Evolutionary conservation across 2,329 filamentous ascomycete species (phyloP), one percentile per base, ranked within the genome.

Genomic region (Aspergillus intermedius): DNA sequence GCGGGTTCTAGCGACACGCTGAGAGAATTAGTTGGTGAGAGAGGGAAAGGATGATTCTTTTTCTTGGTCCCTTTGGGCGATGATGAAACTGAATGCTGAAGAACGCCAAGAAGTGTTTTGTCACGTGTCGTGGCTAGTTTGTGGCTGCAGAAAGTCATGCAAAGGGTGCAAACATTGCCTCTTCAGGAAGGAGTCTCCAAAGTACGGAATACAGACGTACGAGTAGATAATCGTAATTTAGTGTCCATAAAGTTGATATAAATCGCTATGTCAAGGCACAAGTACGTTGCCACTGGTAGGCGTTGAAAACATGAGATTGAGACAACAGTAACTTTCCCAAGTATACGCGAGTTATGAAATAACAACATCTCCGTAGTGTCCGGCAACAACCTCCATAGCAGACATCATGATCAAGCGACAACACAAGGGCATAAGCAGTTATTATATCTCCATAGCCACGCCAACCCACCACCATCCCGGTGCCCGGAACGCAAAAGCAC

Each of bases 61-160:
- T 37, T 42, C 19, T 25, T 25, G 15, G 40, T 23, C 17, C 21
- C 40, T 22, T 42, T 43, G 23, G 22, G 41, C 45, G 37, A 46
- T 46, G 45, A 46, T 46, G 44, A 40, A 46, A 46, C 23, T 37
- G 34, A 37, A 13, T 25, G 42, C 28, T 39, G 35, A 19, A 34
- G 28, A 30, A 25, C 15, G 42, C 42, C 42, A 44, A 45, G 44
- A 45, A 17, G 34, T 37, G 34, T 2, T 4, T 37, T 3, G 5
- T 37, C 37, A 40, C 37, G 37, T 40, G 15, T 0, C 5, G 37
- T 40, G 37, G n/a, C 17, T 40, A 12, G 5, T 35, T 1, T 4
- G 34, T 35, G 34, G 34, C 34, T 17, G 34, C 13, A n/a, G 17
- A 40, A 12, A 22, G 4, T 12, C 5, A 40, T 21, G 37, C 37